Evolutionary conservation across 108 stramenopile genomes (phyloP).

Genomic region (Cyclotella atomus): DNA sequence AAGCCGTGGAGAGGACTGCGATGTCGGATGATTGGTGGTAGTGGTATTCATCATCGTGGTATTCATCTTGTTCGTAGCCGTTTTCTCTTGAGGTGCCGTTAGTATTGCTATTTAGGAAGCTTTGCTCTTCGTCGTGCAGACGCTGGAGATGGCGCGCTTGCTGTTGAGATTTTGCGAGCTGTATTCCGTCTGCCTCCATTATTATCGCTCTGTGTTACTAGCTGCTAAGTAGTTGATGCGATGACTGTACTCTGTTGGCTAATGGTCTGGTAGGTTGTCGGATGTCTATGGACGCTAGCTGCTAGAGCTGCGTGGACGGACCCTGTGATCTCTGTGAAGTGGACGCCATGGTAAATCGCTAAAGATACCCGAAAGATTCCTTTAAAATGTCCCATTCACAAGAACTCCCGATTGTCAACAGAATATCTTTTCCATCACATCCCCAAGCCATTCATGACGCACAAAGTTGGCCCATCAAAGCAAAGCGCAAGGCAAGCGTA

Average conservation of each 20-base stretch:
- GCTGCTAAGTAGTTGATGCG: no score
- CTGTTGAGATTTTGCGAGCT: constrained; percentile 11
- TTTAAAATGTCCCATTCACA: no score
- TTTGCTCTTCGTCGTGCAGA: constrained; percentile 18
- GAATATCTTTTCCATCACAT: background rate
- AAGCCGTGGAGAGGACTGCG: background rate
- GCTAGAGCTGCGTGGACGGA: no score
- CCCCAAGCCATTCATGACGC: background rate
- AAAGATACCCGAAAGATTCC: no score
- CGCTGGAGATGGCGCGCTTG: constrained; percentile 8
- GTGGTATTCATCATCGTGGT: background rate
- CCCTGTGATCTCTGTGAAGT: no score
- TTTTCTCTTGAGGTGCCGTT: background rate
- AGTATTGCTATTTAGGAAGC: background rate
- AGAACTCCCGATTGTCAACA: background rate
- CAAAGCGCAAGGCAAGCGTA: no score
- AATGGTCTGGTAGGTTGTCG: no score
- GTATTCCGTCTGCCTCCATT: background rate
- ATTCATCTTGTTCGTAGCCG: background rate
- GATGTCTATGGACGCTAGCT: no score
- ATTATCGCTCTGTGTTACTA: background rate
- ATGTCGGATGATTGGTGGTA: background rate
- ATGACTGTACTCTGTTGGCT: no score
- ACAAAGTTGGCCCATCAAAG: constrained; percentile 4
- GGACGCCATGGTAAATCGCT: no score